A percentile compares a stretch with the other conserved stretches of the same genome.
Evolutionary conservation across 208 protist genomes (phyloP).

Genomic region (Crithidia fasciculata): DNA sequence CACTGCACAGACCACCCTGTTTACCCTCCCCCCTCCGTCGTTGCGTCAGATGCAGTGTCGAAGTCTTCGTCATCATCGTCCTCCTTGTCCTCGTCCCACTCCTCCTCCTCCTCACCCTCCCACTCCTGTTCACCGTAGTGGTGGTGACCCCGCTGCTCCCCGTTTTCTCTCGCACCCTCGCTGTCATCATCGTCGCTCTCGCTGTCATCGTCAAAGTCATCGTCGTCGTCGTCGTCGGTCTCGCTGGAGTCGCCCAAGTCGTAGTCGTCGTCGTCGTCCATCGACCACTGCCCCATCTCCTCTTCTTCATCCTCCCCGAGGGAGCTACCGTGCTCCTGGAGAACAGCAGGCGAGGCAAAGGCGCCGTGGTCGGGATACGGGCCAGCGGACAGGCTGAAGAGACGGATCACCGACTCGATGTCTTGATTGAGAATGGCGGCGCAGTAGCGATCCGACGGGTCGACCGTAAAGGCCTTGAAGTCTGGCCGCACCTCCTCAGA

Average conservation of each 20-base stretch:
- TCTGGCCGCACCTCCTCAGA: conserved; percentile 74
- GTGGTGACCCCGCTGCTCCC: background rate
- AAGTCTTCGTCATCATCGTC: conserved; percentile 21
- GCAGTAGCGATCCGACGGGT: conserved; percentile 87
- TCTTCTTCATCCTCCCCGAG: conserved; percentile 58
- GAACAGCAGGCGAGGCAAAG: conserved; percentile 60
- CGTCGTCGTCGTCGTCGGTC: conserved; percentile 26
- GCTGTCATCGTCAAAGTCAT: conserved; percentile 19
- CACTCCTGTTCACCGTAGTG: background rate
- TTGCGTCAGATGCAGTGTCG: conserved; percentile 8
- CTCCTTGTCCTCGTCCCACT: conserved; percentile 11
- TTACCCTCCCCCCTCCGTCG: background rate
- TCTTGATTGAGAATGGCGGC: conserved; percentile 80
- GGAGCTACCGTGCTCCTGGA: conserved; percentile 43
- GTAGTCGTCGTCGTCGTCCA: conserved; percentile 41
- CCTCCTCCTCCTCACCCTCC: conserved; percentile 5
- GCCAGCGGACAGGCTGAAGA: conserved; percentile 84
- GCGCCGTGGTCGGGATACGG: conserved; percentile 61
- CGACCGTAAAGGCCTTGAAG: conserved; percentile 78
- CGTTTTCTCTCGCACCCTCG: conserved; percentile 7
- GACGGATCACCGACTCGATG: conserved; percentile 59
- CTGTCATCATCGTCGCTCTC: conserved; percentile 10
- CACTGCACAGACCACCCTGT: background rate
- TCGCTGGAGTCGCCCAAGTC: conserved; percentile 29
- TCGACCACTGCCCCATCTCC: conserved; percentile 45